A percentile compares a stretch with the other conserved stretches of the same genome.
Conservation (phyloP, 176 grass and related monocot species). For the Coix lacrymajobi region DNA sequence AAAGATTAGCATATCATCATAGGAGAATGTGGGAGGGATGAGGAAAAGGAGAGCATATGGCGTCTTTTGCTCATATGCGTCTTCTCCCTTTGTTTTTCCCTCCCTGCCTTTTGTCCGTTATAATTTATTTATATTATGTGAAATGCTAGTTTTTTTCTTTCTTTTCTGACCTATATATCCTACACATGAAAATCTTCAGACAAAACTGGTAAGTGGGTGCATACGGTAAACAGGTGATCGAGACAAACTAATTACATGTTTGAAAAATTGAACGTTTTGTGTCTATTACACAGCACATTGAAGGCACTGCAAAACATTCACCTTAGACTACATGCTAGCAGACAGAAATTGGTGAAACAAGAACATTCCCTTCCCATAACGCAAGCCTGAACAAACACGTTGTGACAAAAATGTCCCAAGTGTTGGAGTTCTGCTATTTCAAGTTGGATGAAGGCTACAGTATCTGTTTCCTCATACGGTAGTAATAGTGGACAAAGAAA, state of each 20-base stretch:
- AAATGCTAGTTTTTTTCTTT: neutral
- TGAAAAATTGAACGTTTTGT: neutral
- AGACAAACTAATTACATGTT: neutral
- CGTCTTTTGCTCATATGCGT: slow-evolving; percentile 24
- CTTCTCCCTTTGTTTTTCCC: slow-evolving; percentile 1
- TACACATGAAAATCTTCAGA: neutral
- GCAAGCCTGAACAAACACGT: neutral
- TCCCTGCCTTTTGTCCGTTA: neutral
- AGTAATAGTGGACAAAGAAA: neutral
- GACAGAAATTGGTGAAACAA: neutral
- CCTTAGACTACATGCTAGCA: neutral
- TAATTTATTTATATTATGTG: neutral
- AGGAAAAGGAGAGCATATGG: neutral
- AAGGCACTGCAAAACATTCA: neutral
- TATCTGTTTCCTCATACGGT: neutral
- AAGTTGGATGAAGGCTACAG: neutral
- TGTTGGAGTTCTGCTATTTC: neutral
- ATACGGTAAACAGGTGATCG: too few species aligned
- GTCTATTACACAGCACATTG: neutral
- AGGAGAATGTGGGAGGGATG: slow-evolving; percentile 25
- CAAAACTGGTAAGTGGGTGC: neutral
- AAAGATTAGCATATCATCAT: slow-evolving; percentile 53
- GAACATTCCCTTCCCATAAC: neutral
- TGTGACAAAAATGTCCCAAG: neutral
- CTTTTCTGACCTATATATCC: neutral